Evolutionary conservation across 148 eudicot species (phyloP), one percentile per base, ranked within the genome.

Genomic region (Fagopyrum homotropicum): DNA sequence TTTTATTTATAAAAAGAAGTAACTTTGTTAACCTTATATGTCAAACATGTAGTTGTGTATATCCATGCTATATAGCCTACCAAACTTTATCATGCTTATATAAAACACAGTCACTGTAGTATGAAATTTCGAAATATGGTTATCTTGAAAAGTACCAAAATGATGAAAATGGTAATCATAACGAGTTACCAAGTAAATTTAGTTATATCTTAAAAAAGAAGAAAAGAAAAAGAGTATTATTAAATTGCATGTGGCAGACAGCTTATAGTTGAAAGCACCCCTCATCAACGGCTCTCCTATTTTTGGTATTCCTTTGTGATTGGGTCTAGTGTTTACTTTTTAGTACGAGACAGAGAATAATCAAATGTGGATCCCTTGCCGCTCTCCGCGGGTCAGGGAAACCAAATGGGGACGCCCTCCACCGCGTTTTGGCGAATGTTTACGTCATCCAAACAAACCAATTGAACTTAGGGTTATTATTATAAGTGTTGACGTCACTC

Each of bases 301-400:
- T 22, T 22, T 22, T 22, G 26, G 26, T 22, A 22, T 22, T 22
- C 26, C 26, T 22, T 22, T 22, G 26, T 22, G 26, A 22, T 22
- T 22, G 26, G 26, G 26, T 22, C 26, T 22, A 22, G 26, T 22
- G 26, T 22, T 22, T 22, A 22, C 26, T 22, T 22, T 22, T 22
- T 22, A 22, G 26, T 22, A 22, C 26, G 26, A 22, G 26, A 22
- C 26, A 22, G 26, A 22, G 26, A 22, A 22, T 22, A 22, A 22
- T 22, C 26, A 22, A 22, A 22, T 22, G 26, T 22, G 26, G 26
- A 22, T 7, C 56, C 56, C 63, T 57, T 57, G 63, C 63, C 63
- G 9, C 40, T 9, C 66, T 60, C 66, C 66, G 40, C 66, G 66
- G 66, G 66, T 60, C 66, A 60, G 66, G 66, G 66, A 60, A 60